phyloP scores from a whole-genome alignment of 2,329 filamentous ascomycete species.

The Aspergillus felis region DNA sequence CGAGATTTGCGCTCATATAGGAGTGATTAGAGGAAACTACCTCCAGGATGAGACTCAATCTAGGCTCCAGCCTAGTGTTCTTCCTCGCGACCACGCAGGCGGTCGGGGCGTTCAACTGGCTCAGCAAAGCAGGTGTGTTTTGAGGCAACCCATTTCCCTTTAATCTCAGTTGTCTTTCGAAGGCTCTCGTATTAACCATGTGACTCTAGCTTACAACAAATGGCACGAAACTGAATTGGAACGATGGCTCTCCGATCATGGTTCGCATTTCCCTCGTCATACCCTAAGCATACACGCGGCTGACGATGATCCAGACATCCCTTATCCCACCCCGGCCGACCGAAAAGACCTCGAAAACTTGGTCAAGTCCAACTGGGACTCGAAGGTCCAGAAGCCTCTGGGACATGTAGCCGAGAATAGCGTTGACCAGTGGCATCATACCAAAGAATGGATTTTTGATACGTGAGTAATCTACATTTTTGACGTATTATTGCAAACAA shows the following conservation, averaged over 20 bases:
- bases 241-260: conserved; percentile 90
- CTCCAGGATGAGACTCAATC: conserved; percentile 71
- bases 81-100: conserved; percentile 65
- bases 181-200: conserved; percentile 3
- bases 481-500: conserved; percentile 6
- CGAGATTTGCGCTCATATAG: background rate
- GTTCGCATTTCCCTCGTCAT: conserved; percentile 17
- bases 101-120: conserved; percentile 74
- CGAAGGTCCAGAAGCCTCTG: conserved; percentile 67
- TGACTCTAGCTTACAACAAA: conserved; percentile 81
- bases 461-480: conserved; percentile 45
- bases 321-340: conserved; percentile 84
- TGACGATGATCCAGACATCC: conserved; percentile 53
- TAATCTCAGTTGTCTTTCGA: background rate
- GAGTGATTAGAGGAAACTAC: background rate
- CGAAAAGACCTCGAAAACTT: conserved; percentile 90
- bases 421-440: conserved; percentile 64
- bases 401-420: conserved; percentile 75
- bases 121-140: conserved; percentile 74
- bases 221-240: conserved; percentile 98
- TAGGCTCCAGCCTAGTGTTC: conserved; percentile 65
- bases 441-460: conserved; percentile 91
- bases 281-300: background rate
- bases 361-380: conserved; percentile 87
- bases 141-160: background rate